A percentile compares a stretch with the other conserved stretches of the same genome.
These are phyloP conservation scores for Volvox reticuliferus DNA, from an alignment of 139 green algal species.

Conservation along the genomic window DNA sequence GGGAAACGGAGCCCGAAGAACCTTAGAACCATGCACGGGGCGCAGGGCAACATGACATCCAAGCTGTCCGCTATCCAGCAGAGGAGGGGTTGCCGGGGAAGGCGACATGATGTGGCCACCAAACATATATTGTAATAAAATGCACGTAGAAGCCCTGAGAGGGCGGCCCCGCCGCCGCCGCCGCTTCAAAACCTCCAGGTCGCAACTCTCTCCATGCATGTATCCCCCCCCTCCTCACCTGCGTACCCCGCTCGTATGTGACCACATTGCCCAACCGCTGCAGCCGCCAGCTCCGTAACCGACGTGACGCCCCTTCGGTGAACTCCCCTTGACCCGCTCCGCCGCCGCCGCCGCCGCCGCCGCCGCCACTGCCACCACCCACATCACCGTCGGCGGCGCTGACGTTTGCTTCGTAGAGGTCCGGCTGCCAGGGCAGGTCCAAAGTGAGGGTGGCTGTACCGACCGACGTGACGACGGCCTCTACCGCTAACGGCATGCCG, in stretches of 20 bases:
- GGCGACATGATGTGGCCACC: too few species aligned
- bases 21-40: too few species aligned
- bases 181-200: too few species aligned
- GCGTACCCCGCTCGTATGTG: slow-evolving; percentile 20
- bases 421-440: slow-evolving; percentile 35
- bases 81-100: too few species aligned
- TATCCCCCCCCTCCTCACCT: background rate
- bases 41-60: too few species aligned
- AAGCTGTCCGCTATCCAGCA: too few species aligned
- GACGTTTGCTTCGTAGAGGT: background rate
- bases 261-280: slow-evolving; percentile 35
- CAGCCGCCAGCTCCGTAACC: slow-evolving; percentile 33
- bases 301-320: background rate
- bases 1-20: background rate
- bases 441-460: background rate
- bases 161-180: too few species aligned
- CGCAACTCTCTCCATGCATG: too few species aligned
- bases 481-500: background rate
- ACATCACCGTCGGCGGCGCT: background rate
- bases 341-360: background rate
- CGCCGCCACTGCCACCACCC: background rate
- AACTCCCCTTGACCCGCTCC: background rate
- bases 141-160: too few species aligned
- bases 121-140: too few species aligned
- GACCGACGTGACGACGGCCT: background rate